Base-by-base conservation (phyloP, 495 filamentous ascomycete species). In the Hyaloscypha finlandica region DNA sequence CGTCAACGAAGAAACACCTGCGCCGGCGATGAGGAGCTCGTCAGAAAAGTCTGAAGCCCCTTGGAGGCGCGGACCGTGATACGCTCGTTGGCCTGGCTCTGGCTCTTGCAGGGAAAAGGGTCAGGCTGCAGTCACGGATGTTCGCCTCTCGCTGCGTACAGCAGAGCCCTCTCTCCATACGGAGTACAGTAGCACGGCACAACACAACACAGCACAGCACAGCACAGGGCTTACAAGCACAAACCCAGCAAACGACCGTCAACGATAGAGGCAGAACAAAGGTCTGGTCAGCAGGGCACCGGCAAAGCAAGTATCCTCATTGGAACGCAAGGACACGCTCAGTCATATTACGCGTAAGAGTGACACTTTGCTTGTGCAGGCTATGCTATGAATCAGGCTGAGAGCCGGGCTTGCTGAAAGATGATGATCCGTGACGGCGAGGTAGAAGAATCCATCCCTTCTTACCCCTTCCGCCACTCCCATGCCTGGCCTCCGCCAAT, bases 401-500 rank as follows among this genome's bases (percentile, higher is more conserved):
- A 56, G 53, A 12, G 12, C 35, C 42, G 42, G 53, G 53, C 53
- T 29, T 56, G 53, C 53, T 56, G 53, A 56, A 11, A 29, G 53
- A 56, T 56, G 30, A 48, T 48, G 42, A 48, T 48, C 42, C 42
- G 42, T 48, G 53, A 56, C 11, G 53, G 53, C 53, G 53, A 56
- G 30, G 30, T 6, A 32, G 30, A 29, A 25, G 22, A 29, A 33
- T 59, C n/a, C 56, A 33, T 59, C 56, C 56, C 19, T 59, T 31
- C 32, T 59, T 16, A 30, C 19, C 56, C 6, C 29, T 37, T 32
- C 32, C 45, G 56, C 64, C 48, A 20, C 64, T 65, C 19, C n/a
- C 32, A 25, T 35, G 30, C 45, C 20, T 52, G 53, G 25, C 39
- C 45, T 37, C 57, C 53, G 55, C 64, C 57, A 66, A 66, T 66